A percentile compares a stretch with the other conserved stretches of the same genome.
Conservation (phyloP, 1,139 yeast species). For the Wickerhamomyces sp. region DNA sequence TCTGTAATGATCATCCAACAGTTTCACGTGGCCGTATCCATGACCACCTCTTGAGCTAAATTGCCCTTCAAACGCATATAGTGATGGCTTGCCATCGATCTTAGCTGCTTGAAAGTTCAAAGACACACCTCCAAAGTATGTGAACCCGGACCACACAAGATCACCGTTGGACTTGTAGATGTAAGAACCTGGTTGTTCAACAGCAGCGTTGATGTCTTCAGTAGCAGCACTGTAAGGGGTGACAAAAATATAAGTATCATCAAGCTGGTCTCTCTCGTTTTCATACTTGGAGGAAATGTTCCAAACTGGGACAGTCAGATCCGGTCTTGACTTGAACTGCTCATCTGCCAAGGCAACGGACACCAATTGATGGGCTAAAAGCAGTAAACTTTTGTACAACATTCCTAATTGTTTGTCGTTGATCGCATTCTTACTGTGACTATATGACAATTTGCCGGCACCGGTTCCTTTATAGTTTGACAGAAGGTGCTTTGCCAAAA, state of each 20-base stretch:
- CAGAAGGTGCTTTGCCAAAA: no score
- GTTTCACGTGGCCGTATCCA: conserved; percentile 34
- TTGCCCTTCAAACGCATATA: conserved; percentile 32
- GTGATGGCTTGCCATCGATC: conserved; percentile 25
- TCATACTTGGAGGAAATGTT: conserved; percentile 29
- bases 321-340: conserved; percentile 32
- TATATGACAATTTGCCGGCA: no score
- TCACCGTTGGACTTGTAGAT: conserved; percentile 31
- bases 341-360: conserved; percentile 23
- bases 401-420: no score
- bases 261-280: conserved; percentile 3
- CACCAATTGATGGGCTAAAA: background rate
- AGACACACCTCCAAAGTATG: conserved; percentile 30
- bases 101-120: conserved; percentile 31
- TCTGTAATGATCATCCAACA: conserved; percentile 28
- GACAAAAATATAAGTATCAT: conserved; percentile 30
- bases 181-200: conserved; percentile 30
- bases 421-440: no score
- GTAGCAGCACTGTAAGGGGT: conserved; percentile 29
- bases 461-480: no score
- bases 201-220: conserved; percentile 24
- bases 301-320: conserved; percentile 30
- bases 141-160: conserved; percentile 33
- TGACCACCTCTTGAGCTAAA: conserved; percentile 32
- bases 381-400: background rate